Evolutionary conservation across 768 basidiomycete genomes (phyloP), one percentile per base, ranked within the genome.

Genomic region (Cytidiella melzeri): DNA sequence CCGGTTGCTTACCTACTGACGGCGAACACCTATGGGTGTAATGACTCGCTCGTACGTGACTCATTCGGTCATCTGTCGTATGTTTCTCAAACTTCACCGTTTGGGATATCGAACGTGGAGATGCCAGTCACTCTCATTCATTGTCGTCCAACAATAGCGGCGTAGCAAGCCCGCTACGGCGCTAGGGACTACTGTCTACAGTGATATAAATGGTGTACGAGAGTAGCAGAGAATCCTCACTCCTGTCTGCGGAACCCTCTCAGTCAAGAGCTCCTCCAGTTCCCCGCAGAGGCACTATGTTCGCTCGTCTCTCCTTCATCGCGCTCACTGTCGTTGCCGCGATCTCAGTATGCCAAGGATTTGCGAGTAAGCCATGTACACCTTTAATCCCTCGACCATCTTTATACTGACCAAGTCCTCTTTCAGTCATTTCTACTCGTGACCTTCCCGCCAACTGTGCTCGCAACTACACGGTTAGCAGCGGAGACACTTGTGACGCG

Each of bases 401-500:
- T 7, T 7, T 36, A 30, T 21, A 24, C 7, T 36, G n/a, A 24
- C 20, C 21, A 25, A 4, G 18, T 25, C 25, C 25, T 9, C 5
- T 18, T 27, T 18, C 18, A 46, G 30, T 49, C 28, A 23, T 44
- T 36, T 37, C 51, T 1, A 43, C 25, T 15, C 41, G 26, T 9
- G 41, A 42, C 7, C 25, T 49, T 5, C 52, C 52, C 2, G 43
- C 53, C 30, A 49, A 61, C 57, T 85, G 83, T 54, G 69, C 70
- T 13, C 73, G 79, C 51, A 74, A 61, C 57, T 79, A 77, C 55
- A 73, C 70, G n/a, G 73, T 85, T 28, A 55, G 63, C 23, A 38
- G 60, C 4, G 75, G 74, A 5, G 79, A 83, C 61, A 77, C 70
- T 48, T 85, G 83, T 62, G 73, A 80, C 59, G 61, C 53, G 25